These are phyloP conservation scores for Lasiosphaeria hispida DNA, from an alignment of 495 filamentous ascomycete species.

Conservation along the genomic window DNA sequence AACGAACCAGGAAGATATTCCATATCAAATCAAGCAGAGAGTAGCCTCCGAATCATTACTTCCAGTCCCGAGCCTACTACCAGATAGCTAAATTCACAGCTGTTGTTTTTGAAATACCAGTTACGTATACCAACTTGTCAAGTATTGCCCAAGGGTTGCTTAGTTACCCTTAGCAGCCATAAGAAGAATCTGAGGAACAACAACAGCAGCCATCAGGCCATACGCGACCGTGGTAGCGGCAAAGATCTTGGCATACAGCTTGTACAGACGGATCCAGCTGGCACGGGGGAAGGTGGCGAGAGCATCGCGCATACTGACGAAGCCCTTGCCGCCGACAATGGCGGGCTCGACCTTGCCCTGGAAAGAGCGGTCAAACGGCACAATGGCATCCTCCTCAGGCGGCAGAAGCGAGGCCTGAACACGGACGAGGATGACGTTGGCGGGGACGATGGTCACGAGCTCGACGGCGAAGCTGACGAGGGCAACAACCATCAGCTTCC, in stretches of 20 bases:
- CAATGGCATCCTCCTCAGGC: constrained; percentile 46
- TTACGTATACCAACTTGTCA: too few species aligned
- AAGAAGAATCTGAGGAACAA: constrained; percentile 28
- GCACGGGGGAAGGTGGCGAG: constrained; percentile 67
- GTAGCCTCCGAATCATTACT: too few species aligned
- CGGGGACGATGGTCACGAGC: constrained; percentile 40
- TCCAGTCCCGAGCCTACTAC: too few species aligned
- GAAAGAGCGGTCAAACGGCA: constrained; percentile 53
- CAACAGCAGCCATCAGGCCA: constrained; percentile 42
- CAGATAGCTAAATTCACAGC: too few species aligned
- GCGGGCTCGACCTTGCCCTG: constrained; percentile 50
- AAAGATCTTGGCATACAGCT: constrained; percentile 65
- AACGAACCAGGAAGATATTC: too few species aligned
- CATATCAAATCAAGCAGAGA: too few species aligned
- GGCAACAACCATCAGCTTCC: constrained; percentile 34
- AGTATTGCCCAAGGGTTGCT: background rate
- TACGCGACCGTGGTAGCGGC: constrained; percentile 44
- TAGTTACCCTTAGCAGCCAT: background rate
- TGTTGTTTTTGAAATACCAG: too few species aligned
- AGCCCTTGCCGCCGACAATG: constrained; percentile 66
- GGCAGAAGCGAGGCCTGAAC: constrained; percentile 52
- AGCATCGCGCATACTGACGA: constrained; percentile 65
- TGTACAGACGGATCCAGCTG: constrained; percentile 63
- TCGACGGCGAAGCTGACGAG: constrained; percentile 27
- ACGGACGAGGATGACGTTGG: constrained; percentile 43